Evolutionary conservation across 1,139 yeast species (phyloP).

Genomic region (Yamadazyma triangularis): DNA sequence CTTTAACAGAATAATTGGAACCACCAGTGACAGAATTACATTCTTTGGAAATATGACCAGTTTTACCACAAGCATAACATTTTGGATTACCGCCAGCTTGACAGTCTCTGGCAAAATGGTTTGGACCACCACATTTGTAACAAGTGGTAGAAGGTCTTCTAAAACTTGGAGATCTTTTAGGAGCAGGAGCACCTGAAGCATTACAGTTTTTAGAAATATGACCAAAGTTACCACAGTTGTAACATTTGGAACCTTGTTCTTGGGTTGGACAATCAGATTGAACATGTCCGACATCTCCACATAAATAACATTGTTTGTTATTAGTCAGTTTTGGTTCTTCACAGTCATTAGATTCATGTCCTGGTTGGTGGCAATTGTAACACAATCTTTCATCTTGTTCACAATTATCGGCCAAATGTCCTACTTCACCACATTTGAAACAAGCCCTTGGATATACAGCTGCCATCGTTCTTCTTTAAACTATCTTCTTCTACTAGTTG

Average conservation of each 20-base stretch:
- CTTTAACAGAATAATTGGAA: constrained; percentile 36
- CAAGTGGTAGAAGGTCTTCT: constrained; percentile 50
- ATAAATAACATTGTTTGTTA: constrained; percentile 85
- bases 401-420: constrained; percentile 88
- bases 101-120: constrained; percentile 90
- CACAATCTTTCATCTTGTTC: constrained; percentile 79
- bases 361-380: constrained; percentile 89
- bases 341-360: constrained; percentile 86
- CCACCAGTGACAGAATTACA: constrained; percentile 53
- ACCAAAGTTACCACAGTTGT: constrained; percentile 68
- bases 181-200: constrained; percentile 20
- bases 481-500: no score
- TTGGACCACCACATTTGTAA: constrained; percentile 91
- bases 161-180: constrained; percentile 17
- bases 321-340: constrained; percentile 81
- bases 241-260: constrained; percentile 48
- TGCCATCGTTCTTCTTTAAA: constrained; percentile 39
- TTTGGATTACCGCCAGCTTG: constrained; percentile 62
- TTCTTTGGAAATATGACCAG: constrained; percentile 85
- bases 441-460: constrained; percentile 79
- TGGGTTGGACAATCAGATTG: constrained; percentile 60
- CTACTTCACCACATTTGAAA: constrained; percentile 89
- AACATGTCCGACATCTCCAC: constrained; percentile 71
- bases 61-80: constrained; percentile 90
- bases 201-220: constrained; percentile 77